phyloP scores from a whole-genome alignment of 2,329 filamentous ascomycete genomes.

The Rutstroemia sp. region DNA sequence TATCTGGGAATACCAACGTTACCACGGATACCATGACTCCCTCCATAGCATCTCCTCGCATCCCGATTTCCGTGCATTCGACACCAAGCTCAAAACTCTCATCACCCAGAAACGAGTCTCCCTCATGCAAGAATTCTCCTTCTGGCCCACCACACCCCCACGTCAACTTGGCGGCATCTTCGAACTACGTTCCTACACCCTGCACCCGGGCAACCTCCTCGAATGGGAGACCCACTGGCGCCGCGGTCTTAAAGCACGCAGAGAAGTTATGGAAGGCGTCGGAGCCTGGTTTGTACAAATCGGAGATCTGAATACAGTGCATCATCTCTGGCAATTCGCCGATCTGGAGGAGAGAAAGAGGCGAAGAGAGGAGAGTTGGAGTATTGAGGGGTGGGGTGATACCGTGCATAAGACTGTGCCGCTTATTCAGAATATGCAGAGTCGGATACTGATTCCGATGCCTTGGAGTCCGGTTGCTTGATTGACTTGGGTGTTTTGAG shows the following conservation, averaged over 20 bases:
- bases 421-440: conserved; percentile 94
- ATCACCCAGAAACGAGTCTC: conserved; percentile 81
- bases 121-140: conserved; percentile 98
- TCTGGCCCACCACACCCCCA: conserved; percentile 94
- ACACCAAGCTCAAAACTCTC: conserved; percentile 74
- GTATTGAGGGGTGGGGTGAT: conserved; percentile 89
- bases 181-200: conserved; percentile 91
- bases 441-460: conserved; percentile 86
- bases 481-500: not conserved
- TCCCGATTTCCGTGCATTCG: conserved; percentile 77
- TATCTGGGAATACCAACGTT: conserved; percentile 99
- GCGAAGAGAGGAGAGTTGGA: conserved; percentile 90
- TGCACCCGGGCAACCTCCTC: conserved; percentile 89
- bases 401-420: conserved; percentile 98
- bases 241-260: conserved; percentile 78
- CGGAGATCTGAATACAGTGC: conserved; percentile 93
- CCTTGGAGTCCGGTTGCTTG: conserved; percentile 84
- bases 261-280: conserved; percentile 97
- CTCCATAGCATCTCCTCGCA: conserved; percentile 77
- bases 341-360: conserved; percentile 90
- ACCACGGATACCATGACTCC: conserved; percentile 90
- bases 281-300: conserved; percentile 99
- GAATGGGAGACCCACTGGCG: conserved; percentile 99
- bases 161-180: conserved; percentile 88
- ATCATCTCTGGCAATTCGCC: conserved; percentile 98